Base-by-base conservation (phyloP, 352 stramenopile species). In the Nothophytophthora sp. region DNA sequence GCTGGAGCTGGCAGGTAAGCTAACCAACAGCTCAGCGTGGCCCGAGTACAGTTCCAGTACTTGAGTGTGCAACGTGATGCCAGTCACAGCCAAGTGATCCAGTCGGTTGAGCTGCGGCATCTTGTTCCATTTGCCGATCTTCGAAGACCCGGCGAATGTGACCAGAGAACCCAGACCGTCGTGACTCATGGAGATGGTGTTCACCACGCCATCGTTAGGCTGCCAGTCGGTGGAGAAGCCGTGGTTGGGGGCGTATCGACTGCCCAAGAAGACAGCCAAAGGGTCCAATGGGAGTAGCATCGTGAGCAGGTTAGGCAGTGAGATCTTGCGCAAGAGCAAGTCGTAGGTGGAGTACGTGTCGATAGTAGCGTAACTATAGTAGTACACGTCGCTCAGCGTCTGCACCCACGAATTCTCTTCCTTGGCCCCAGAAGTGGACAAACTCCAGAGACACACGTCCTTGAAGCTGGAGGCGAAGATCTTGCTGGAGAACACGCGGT, bases 341-440 rank as follows among this genome's bases (percentile, higher is more conserved):
- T 83, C 58, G 18, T 38, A 32, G 19, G 57, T 58, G 18, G 43
- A 25, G 42, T 63, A 76, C 43, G 70, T 81, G 54, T 82, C 70
- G 9, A 67, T 36, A 2, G 67, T 84, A 18, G 54, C 43, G 50
- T 76, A 80, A 48, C 69, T 83, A 42, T 72, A 87, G 63, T 87
- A 84, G 57, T 78, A 84, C 11, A 86, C 61, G 41, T 77, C 59
- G 19, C 70, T 49, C 3, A 84, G 60, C 35, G 73, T 86, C 38
- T 60, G 60, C 10, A 85, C 70, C 71, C 74, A 86, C 32, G 59
- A 64, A 11, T 52, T 70, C 34, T 86, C 74, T 43, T 86, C 74
- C 15, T 62, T 65, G 16, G 74, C 70, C n/a, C 74, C 74, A 2
- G 33, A 12, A 4, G 62, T 78, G 8, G 71, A 81, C 40, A 82